Evolutionary conservation across 75 land plant species (phyloP), one percentile per base, ranked within the genome.

Genomic region (Pseudotsuga menziesii): DNA sequence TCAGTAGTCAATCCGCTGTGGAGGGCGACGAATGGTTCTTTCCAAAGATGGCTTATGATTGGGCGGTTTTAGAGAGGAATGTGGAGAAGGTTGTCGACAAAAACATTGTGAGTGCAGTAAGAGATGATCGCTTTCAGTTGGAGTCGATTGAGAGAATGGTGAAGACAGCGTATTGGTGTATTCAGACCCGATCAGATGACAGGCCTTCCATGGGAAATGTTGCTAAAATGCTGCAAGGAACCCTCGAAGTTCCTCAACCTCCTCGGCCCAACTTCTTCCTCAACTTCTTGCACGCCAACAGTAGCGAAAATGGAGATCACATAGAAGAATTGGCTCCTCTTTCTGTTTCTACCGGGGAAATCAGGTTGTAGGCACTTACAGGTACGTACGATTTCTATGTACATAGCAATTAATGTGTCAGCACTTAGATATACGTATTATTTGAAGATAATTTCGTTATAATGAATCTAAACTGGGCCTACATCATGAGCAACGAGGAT

Each of bases 191-290:
- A 22, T 86, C 92, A 1, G 83, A 83, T 56, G 32, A 58, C 66
- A 77, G 96, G 67, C 96, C 94, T 2, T 81, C 94, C 20, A 91
- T 91, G 94, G 85, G 85, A 52, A 87, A 88, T 32, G 96, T 89
- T 35, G 94, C 84, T 3, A 84, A 89, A 79, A 94, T 94, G 96
- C 79, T 94, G 54, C 90, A 94, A 72, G 96, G 96, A n/a, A 81
- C 77, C 0, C 80, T 86, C 35, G 88, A 86, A 57, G 85, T 92
- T 36, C 35, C 63, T 20, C 63, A 83, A n/a, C 87, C 87, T 7
- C 82, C 77, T 22, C 58, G 55, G 72, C 69, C 80, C 17, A 1
- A 15, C 2, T 20, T 32, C 15, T 35, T 32, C 32, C 32, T 29
- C 32, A 29, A 29, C 32, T 29, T 29, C 32, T 29, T 29, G 32